Conservation (phyloP, 306 rosid genomes). For the Cucumis hystrix region DNA sequence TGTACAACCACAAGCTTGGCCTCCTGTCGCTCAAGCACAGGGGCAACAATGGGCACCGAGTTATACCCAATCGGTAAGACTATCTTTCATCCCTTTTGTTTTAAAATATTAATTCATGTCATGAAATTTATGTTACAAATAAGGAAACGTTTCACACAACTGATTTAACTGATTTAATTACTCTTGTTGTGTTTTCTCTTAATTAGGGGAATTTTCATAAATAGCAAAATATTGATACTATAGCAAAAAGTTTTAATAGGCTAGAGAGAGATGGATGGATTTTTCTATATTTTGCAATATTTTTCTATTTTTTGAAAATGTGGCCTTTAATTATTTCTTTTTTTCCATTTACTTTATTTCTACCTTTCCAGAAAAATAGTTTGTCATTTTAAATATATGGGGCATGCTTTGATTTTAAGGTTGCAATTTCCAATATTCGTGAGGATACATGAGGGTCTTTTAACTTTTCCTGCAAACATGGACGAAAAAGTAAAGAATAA, state of each 20-base stretch:
- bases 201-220: neutral
- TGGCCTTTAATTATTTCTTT: too few relatives aligned
- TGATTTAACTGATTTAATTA: neutral
- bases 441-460: neutral
- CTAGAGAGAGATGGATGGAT: too few relatives aligned
- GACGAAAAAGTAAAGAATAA: neutral
- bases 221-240: too few relatives aligned
- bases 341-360: neutral
- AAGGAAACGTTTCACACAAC: neutral
- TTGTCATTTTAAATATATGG: neutral
- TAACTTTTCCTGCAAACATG: neutral
- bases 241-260: too few relatives aligned
- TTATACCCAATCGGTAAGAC: conserved; percentile 71
- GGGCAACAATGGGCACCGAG: conserved; percentile 97
- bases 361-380: neutral
- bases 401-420: neutral
- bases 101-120: neutral
- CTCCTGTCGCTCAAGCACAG: conserved; percentile 72
- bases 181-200: neutral
- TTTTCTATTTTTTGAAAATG: too few relatives aligned
- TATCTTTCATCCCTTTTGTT: neutral
- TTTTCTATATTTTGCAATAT: too few relatives aligned
- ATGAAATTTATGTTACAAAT: neutral
- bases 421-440: neutral
- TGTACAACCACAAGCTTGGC: conserved; percentile 91